Evolutionary conservation across 257 asterid genomes (phyloP).

Genomic region (Solanum chmielewskii): DNA sequence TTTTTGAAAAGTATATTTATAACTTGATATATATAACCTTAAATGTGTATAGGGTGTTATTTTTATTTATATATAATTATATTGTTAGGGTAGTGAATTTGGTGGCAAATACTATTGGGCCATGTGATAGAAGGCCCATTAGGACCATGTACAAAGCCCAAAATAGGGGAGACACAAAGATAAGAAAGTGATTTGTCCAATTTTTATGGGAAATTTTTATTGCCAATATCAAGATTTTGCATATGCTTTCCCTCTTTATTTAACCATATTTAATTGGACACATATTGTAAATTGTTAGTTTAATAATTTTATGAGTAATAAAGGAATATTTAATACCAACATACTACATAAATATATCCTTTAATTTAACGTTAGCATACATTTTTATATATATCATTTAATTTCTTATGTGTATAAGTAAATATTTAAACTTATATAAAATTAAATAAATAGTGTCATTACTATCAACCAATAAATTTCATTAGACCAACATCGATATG

Average conservation of each 20-base stretch:
- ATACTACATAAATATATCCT: background rate
- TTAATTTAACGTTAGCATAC: background rate
- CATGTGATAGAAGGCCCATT: background rate
- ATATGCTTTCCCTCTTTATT: background rate
- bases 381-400: background rate
- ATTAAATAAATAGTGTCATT: accelerated
- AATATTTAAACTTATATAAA: background rate
- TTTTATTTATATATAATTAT: background rate
- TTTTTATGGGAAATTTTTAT: background rate
- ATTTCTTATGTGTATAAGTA: background rate
- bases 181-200: background rate
- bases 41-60: too few species aligned
- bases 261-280: background rate
- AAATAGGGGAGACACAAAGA: background rate
- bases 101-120: background rate
- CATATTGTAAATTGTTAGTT: background rate
- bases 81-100: background rate
- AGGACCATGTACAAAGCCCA: background rate
- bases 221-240: background rate
- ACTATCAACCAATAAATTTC: background rate
- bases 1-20: too few species aligned
- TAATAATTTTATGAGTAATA: background rate
- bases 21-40: too few species aligned
- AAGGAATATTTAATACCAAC: background rate
- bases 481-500: background rate